Percentiles rank a stretch among this genome's conserved stretches.
Conservation (phyloP, 352 stramenopile genomes). For the Pythium rhizo-oryzae region DNA sequence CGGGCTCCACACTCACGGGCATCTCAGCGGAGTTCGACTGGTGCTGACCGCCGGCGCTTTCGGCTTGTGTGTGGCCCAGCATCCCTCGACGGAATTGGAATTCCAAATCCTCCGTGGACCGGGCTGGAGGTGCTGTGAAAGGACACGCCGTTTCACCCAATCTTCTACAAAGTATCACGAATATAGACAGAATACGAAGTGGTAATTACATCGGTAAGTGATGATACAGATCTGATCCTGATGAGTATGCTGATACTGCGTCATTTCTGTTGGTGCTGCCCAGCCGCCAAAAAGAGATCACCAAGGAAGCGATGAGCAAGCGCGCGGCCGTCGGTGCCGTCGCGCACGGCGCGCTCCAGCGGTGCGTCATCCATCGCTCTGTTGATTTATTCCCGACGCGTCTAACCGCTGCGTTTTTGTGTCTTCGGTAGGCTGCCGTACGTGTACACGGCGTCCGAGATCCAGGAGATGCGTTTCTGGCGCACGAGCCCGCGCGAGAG, state of each 20-base stretch:
- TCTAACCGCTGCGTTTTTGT: conserved; percentile 4
- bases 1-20: conserved; percentile 32
- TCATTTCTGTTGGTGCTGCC: neutral
- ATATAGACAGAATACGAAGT: neutral
- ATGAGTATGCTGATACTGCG: neutral
- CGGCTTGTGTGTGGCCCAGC: neutral
- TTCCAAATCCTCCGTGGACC: no score
- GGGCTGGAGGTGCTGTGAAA: conserved; percentile 11
- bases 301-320: conserved; percentile 14
- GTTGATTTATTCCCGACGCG: neutral
- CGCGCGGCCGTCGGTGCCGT: conserved; percentile 27
- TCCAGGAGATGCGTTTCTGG: conserved; percentile 91
- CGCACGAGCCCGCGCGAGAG: conserved; percentile 67
- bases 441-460: conserved; percentile 78
- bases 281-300: neutral
- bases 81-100: neutral
- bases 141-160: conserved; percentile 24
- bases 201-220: neutral
- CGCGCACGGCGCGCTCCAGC: conserved; percentile 69
- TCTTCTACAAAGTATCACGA: conserved; percentile 8
- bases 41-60: no score
- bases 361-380: conserved; percentile 20
- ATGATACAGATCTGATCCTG: conserved; percentile 1
- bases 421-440: conserved; percentile 58
- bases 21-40: conserved; percentile 25